Evolutionary conservation across 768 basidiomycete species (phyloP).

Genomic region (Tricholoma sp.): DNA sequence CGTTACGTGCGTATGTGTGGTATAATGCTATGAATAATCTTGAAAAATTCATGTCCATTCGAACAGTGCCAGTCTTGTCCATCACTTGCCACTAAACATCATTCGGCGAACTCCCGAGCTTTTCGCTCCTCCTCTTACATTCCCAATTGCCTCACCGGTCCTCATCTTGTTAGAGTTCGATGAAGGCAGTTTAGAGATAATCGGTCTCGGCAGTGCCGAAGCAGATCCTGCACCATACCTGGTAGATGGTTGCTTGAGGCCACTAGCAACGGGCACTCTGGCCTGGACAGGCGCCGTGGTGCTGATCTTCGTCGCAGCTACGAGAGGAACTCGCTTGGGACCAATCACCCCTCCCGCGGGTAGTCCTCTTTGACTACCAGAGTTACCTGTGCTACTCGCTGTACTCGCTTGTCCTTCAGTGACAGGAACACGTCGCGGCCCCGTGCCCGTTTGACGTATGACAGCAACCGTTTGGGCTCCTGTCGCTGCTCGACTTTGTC

Average conservation of each 20-base stretch:
- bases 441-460: conserved; percentile 9
- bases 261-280: conserved; percentile 8
- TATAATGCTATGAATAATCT: not conserved
- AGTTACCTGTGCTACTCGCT: not conserved
- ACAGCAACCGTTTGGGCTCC: not conserved
- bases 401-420: conserved; percentile 6
- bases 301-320: conserved; percentile 2
- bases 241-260: conserved; percentile 9
- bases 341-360: conserved; percentile 6
- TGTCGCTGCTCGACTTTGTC: not conserved
- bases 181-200: conserved; percentile 6
- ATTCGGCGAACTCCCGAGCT: conserved; percentile 8
- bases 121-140: not conserved
- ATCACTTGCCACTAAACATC: conserved; percentile 1
- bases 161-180: conserved; percentile 9
- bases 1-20: not conserved
- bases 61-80: not conserved
- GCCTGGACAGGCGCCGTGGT: conserved; percentile 1
- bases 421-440: conserved; percentile 33
- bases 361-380: not conserved
- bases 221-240: conserved; percentile 7
- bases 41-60: not conserved
- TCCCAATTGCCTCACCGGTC: not conserved
- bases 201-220: conserved; percentile 15
- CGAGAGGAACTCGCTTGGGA: conserved; percentile 11